phyloP scores from a whole-genome alignment of 1,284 basidiomycete species.

The Kalmanozyma brasiliensis region DNA sequence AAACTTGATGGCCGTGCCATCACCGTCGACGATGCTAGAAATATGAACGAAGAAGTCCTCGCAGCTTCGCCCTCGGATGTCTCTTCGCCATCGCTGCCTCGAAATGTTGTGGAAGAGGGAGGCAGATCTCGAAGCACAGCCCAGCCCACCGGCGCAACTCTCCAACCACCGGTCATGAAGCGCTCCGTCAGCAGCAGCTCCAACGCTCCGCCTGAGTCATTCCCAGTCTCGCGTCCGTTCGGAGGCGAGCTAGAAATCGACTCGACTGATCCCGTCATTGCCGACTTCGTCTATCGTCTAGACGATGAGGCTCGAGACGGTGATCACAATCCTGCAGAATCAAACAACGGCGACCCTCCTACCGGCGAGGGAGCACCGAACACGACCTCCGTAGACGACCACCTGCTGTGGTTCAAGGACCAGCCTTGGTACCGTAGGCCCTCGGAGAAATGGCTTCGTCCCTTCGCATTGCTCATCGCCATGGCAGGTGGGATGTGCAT shows the following conservation, averaged over 20 bases:
- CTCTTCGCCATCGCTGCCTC: slow-evolving; percentile 28
- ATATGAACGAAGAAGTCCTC: slow-evolving; percentile 15
- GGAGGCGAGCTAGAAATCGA: slow-evolving; percentile 48
- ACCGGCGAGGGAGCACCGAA: background rate
- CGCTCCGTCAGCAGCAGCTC: slow-evolving; percentile 27
- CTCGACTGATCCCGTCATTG: slow-evolving; percentile 47
- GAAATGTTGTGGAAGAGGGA: slow-evolving; percentile 27
- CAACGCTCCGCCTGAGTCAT: slow-evolving; percentile 20
- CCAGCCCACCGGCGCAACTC: slow-evolving; percentile 5
- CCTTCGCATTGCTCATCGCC: slow-evolving; percentile 55
- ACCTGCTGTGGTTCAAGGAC: slow-evolving; percentile 51
- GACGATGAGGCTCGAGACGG: slow-evolving; percentile 43
- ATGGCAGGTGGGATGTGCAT: slow-evolving; percentile 59
- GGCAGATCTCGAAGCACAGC: slow-evolving; percentile 8
- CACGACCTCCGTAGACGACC: slow-evolving; percentile 31
- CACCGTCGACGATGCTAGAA: slow-evolving; percentile 15
- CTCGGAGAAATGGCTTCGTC: slow-evolving; percentile 56
- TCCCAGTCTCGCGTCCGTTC: slow-evolving; percentile 23
- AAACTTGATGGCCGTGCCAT: slow-evolving; percentile 25
- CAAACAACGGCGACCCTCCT: background rate
- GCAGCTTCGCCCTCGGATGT: slow-evolving; percentile 12
- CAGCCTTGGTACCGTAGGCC: slow-evolving; percentile 60
- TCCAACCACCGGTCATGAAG: slow-evolving; percentile 26
- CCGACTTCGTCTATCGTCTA: slow-evolving; percentile 51
- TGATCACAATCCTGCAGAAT: slow-evolving; percentile 10